Evolutionary conservation across 306 rosid species (phyloP).

Genomic region (Betula pendula): DNA sequence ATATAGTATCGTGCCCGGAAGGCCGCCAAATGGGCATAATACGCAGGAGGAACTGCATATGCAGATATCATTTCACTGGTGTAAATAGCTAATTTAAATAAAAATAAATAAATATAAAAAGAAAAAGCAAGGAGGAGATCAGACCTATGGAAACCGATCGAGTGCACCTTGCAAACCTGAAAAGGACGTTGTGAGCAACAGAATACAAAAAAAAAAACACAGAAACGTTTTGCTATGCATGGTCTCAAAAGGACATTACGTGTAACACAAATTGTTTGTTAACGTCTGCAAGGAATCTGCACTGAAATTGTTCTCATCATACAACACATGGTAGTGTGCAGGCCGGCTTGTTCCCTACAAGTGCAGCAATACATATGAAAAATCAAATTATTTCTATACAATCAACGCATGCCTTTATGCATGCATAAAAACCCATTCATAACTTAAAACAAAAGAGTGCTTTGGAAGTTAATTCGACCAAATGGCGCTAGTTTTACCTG

Average conservation of each 20-base stretch:
- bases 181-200: not conserved
- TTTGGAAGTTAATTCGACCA: not conserved
- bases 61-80: not conserved
- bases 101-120: not conserved
- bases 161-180: constrained; percentile 56
- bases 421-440: not conserved
- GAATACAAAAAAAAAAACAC: not conserved
- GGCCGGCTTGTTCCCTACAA: constrained; percentile 57
- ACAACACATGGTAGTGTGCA: constrained; percentile 44
- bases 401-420: not conserved
- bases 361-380: not conserved
- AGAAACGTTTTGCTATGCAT: not conserved
- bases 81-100: too few relatives aligned
- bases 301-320: constrained; percentile 43
- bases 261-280: constrained; percentile 50
- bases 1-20: constrained; percentile 39
- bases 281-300: constrained; percentile 41
- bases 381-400: not conserved
- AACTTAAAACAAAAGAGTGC: not conserved
- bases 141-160: constrained; percentile 51
- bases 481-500: constrained; percentile 36
- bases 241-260: constrained; percentile 18
- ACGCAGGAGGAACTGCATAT: constrained; percentile 47
- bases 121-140: not conserved
- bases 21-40: constrained; percentile 41